Percentiles rank a stretch among this genome's conserved stretches.
phyloP scores from a whole-genome alignment of 78 protist species.

The Dictyostelium firmibasis region DNA sequence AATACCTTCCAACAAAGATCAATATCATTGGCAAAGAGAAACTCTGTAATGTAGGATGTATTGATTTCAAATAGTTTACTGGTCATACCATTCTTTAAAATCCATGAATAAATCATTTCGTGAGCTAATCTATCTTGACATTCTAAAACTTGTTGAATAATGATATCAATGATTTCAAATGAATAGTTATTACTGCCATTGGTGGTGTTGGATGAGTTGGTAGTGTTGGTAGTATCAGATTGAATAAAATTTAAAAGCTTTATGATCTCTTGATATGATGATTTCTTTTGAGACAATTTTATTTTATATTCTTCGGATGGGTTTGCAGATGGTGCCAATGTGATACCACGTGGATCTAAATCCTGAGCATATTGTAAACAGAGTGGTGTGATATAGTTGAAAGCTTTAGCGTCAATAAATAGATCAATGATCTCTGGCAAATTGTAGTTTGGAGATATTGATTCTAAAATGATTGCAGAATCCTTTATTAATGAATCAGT shows the following conservation, averaged over 20 bases:
- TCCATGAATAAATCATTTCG: slow-evolving; percentile 23
- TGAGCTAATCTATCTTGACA: slow-evolving; percentile 9
- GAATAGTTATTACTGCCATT: neutral
- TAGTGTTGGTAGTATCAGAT: neutral
- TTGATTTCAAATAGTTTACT: neutral
- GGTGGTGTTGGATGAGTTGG: neutral
- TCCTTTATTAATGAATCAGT: slow-evolving; percentile 16
- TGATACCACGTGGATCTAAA: slow-evolving; percentile 36
- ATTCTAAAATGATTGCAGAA: neutral
- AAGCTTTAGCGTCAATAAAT: neutral
- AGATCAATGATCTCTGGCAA: neutral
- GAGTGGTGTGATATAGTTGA: neutral
- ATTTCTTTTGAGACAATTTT: neutral
- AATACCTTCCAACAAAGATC: slow-evolving; percentile 49
- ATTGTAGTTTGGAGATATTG: slow-evolving; percentile 25
- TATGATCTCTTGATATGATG: neutral
- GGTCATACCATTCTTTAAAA: neutral
- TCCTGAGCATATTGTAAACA: neutral
- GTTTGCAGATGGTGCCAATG: neutral
- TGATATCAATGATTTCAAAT: slow-evolving; percentile 1
- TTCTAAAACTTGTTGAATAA: neutral
- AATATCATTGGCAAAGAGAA: slow-evolving; percentile 15
- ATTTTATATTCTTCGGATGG: neutral
- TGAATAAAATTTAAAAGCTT: neutral
- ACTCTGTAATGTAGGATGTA: slow-evolving; percentile 8